These are phyloP conservation scores for Quercus glauca DNA, from an alignment of 306 rosid species.

Conservation along the genomic window DNA sequence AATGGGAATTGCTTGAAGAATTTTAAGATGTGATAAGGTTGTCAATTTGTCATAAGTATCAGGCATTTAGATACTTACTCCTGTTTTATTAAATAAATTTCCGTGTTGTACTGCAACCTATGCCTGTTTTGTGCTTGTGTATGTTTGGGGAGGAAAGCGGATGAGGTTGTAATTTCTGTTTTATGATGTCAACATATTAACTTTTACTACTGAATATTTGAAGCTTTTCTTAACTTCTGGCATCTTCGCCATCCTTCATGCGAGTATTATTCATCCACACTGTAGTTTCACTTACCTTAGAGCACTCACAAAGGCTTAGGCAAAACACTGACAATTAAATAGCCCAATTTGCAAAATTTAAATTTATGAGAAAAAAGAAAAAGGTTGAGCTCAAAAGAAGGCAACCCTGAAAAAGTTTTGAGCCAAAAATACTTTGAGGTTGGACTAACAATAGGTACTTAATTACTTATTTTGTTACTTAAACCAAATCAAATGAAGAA, in stretches of 20 bases:
- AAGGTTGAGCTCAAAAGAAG: slow-evolving; percentile 14
- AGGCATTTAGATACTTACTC: too few relatives aligned
- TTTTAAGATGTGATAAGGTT: not conserved
- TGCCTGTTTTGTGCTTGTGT: not conserved
- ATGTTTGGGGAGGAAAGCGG: not conserved
- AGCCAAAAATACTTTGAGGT: slow-evolving; percentile 14
- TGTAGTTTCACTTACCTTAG: not conserved
- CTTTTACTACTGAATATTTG: not conserved
- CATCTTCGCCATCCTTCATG: not conserved
- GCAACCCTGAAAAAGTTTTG: slow-evolving; percentile 14
- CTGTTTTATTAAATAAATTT: not conserved
- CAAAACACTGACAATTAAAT: not conserved
- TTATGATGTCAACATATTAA: not conserved
- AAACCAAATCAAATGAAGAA: slow-evolving; percentile 16
- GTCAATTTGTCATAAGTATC: not conserved
- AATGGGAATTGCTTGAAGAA: not conserved
- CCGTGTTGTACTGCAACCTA: not conserved
- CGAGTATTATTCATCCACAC: not conserved
- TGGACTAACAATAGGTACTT: slow-evolving; percentile 23
- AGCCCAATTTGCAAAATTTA: not conserved
- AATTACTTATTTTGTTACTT: not conserved
- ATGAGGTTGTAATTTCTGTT: not conserved
- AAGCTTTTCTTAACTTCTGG: not conserved
- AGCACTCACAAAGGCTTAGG: too few relatives aligned
- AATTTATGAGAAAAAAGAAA: not conserved